Conservation (phyloP, 2,329 filamentous ascomycete genomes). For the Venturia aucupariae region DNA sequence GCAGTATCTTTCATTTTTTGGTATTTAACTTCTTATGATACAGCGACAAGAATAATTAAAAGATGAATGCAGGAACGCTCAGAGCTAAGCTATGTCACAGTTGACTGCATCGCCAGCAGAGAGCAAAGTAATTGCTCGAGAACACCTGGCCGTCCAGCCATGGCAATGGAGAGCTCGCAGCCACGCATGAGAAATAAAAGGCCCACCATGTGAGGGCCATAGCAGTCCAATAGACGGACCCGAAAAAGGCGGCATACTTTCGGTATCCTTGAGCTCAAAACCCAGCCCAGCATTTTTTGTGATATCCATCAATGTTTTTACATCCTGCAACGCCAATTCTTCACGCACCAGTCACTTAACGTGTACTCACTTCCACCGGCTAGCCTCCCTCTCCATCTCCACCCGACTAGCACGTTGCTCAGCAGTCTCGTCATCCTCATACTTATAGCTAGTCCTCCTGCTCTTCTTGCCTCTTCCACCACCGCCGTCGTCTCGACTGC, state of each 20-base stretch:
- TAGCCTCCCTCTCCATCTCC: slow-evolving; percentile 50
- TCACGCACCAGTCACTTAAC: neutral
- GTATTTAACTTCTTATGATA: neutral
- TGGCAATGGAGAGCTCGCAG: too few species aligned
- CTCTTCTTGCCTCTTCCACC: slow-evolving; percentile 41
- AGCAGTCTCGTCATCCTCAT: slow-evolving; percentile 38
- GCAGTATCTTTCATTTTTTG: neutral
- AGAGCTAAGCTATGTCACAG: neutral
- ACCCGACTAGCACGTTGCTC: slow-evolving; percentile 35
- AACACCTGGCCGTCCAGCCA: neutral
- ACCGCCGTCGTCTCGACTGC: slow-evolving; percentile 41
- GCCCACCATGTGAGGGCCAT: neutral
- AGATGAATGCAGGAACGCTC: neutral
- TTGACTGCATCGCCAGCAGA: neutral
- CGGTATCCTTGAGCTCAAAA: neutral
- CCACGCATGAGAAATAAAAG: neutral
- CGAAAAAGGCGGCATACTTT: neutral
- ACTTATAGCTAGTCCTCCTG: slow-evolving; percentile 22
- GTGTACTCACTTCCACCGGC: neutral
- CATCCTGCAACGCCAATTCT: neutral
- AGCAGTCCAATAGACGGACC: neutral
- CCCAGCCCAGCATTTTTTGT: neutral
- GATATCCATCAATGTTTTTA: neutral
- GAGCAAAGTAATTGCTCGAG: neutral
- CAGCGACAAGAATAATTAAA: neutral